Evolutionary conservation across 805 yeast species (phyloP).

Genomic region (Sugiyamaella boreocaroliniensis): DNA sequence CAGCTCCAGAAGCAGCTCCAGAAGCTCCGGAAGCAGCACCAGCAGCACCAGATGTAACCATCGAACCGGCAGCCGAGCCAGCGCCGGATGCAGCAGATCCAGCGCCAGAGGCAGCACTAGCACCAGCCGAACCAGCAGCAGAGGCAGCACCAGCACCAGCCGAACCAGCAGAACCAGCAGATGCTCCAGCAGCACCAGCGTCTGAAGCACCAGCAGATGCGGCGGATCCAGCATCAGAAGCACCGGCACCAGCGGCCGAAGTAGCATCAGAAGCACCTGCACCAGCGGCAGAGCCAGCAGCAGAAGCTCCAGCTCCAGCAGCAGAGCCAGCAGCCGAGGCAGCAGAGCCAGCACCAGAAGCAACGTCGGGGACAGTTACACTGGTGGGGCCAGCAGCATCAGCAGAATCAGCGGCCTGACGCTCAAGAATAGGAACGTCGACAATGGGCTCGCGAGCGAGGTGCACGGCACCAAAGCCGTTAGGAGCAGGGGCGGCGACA

Average conservation of each 20-base stretch:
- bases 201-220: slow-evolving; percentile 8
- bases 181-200: slow-evolving; percentile 15
- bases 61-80: slow-evolving; percentile 7
- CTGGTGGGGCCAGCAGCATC: background rate
- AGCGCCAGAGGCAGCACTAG: slow-evolving; percentile 1
- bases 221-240: slow-evolving; percentile 7
- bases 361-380: background rate
- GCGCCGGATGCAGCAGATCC: slow-evolving; percentile 13
- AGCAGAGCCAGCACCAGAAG: background rate
- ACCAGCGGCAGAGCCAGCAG: slow-evolving; percentile 1
- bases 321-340: background rate
- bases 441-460: background rate
- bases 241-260: slow-evolving; percentile 8
- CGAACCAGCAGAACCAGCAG: slow-evolving; percentile 14
- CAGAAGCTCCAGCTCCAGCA: background rate
- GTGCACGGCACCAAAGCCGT: background rate
- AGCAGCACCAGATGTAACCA: slow-evolving; percentile 11
- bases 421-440: background rate
- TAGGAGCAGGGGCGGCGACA: background rate
- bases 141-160: slow-evolving; percentile 11
- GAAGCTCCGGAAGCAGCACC: slow-evolving; percentile 10
- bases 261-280: slow-evolving; percentile 5
- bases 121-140: slow-evolving; percentile 13
- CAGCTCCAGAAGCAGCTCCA: slow-evolving; percentile 29
- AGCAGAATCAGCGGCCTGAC: background rate